Evolutionary conservation across 805 yeast species (phyloP), one percentile per base, ranked within the genome.

Genomic region (Zygoascus ofunaensis): DNA sequence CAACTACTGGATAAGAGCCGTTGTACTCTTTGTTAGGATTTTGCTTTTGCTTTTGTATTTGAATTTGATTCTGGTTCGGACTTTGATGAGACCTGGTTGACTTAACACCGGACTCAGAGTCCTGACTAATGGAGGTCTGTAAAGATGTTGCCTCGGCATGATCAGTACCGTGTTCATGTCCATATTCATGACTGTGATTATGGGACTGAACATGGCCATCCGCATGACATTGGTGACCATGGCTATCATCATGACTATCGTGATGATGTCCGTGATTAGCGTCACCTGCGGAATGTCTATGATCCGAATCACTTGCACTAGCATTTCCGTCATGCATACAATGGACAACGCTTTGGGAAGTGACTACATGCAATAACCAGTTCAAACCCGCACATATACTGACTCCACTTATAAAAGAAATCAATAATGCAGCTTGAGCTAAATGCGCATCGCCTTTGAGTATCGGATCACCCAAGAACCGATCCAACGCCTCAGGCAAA

Each of bases 311-410:
- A 10, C 68, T 77, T n/a, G n/a, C n/a, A n/a, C n/a, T n/a, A n/a
- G n/a, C n/a, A n/a, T n/a, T n/a, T n/a, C n/a, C n/a, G n/a, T n/a
- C n/a, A 55, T 87, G 95, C 14, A 77, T 82, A 62, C 96, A 87
- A 58, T 87, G 96, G 0, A 89, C 83, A 28, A 89, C 74, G 26
- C 89, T 79, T 58, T 85, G 85, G 41, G 90, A 77, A 0, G 97
- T 85, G 42, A 79, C 61, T 30, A 76, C 60, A 61, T 89, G 96
- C 4, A 92, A 76, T 1, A 81, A 32, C 22, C 68, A 59, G 60
- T 87, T 89, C 44, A 90, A 64, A 1, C 62, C 48, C 1, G 77
- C 60, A 56, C 95, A 85, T 1, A 76, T 49, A 1, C 65, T 37
- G 2, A 82, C 73, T 2, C 98, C 97, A 1, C 64, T 55, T 3